A percentile compares a stretch with the other conserved stretches of the same genome.
Evolutionary conservation across 495 filamentous ascomycete genomes (phyloP).

Genomic region (Saxispiralis lemnorum): DNA sequence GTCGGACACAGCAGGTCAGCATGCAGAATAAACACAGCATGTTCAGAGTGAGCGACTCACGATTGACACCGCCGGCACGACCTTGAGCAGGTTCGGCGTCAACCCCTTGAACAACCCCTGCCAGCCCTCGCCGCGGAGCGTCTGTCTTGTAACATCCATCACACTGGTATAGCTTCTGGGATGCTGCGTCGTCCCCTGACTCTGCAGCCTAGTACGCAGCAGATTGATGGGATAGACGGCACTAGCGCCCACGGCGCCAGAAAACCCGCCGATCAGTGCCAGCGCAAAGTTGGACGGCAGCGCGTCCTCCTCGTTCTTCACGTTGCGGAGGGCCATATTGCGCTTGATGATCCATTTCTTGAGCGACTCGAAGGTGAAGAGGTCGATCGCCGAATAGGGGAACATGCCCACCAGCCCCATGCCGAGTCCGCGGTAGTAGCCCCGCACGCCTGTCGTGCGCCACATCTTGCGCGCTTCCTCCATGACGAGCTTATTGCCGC

Average conservation of each 20-base stretch:
- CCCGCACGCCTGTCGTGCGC: constrained; percentile 48
- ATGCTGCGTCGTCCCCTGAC: constrained; percentile 82
- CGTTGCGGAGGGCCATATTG: constrained; percentile 38
- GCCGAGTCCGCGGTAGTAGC: constrained; percentile 81
- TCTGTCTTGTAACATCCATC: constrained; percentile 66
- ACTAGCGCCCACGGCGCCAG: constrained; percentile 83
- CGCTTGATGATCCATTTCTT: constrained; percentile 54
- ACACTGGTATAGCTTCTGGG: constrained; percentile 81
- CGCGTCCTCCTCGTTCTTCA: constrained; percentile 55
- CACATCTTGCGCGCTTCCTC: constrained; percentile 74
- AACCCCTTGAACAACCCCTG: constrained; percentile 85
- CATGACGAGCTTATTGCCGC: constrained; percentile 68
- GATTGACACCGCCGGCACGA: constrained; percentile 90
- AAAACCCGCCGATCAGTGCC: constrained; percentile 69
- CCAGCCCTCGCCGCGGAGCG: constrained; percentile 64
- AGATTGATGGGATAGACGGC: constrained; percentile 92
- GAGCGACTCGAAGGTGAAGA: constrained; percentile 83
- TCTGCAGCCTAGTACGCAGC: constrained; percentile 80
- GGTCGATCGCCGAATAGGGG: constrained; percentile 90
- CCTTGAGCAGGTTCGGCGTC: constrained; percentile 90
- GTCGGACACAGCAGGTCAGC: constrained; percentile 10
- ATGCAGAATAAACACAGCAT: background rate
- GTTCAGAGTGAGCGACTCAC: constrained; percentile 15
- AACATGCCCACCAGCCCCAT: constrained; percentile 93
- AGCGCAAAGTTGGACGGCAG: constrained; percentile 58